phyloP scores from a whole-genome alignment of 2,329 filamentous ascomycete genomes.

The Venturia nashicola region DNA sequence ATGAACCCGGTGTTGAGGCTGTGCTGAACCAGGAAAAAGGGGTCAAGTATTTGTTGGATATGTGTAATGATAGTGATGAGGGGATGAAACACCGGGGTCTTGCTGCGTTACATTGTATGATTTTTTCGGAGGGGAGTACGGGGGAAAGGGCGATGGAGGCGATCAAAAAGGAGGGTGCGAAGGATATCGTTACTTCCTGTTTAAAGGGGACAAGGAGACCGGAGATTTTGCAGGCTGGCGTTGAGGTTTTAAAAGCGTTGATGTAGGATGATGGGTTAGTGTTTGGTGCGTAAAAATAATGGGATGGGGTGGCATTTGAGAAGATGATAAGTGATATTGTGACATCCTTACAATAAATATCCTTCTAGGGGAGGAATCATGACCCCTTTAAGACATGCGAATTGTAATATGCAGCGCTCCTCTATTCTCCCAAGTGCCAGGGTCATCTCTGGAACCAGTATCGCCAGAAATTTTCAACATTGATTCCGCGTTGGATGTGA shows the following conservation, averaged over 20 bases:
- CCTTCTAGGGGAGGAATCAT: too few relatives aligned
- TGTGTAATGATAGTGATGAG: conserved; percentile 63
- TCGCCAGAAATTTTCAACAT: too few relatives aligned
- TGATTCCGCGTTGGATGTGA: too few relatives aligned
- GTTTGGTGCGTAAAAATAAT: too few relatives aligned
- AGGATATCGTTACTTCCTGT: conserved; percentile 54
- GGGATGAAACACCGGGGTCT: conserved; percentile 58
- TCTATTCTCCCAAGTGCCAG: too few relatives aligned
- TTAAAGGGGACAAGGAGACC: conserved; percentile 56
- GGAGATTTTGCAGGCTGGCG: conserved; percentile 58
- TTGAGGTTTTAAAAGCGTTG: conserved; percentile 60
- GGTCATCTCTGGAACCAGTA: too few relatives aligned
- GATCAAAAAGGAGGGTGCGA: conserved; percentile 11
- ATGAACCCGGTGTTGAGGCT: conserved; percentile 28
- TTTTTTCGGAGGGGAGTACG: conserved; percentile 52
- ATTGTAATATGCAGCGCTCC: too few relatives aligned
- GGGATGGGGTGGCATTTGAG: too few relatives aligned
- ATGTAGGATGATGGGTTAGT: conserved; percentile 26
- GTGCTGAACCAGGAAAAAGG: conserved; percentile 62
- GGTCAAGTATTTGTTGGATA: conserved; percentile 61
- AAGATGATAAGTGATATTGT: too few relatives aligned
- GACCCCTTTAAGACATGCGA: too few relatives aligned
- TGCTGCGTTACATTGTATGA: conserved; percentile 63
- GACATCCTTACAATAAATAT: too few relatives aligned
- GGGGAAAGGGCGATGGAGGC: conserved; percentile 34